Conservation (phyloP, 1,284 basidiomycete genomes). For the Erythrobasidium hasegawianum region DNA sequence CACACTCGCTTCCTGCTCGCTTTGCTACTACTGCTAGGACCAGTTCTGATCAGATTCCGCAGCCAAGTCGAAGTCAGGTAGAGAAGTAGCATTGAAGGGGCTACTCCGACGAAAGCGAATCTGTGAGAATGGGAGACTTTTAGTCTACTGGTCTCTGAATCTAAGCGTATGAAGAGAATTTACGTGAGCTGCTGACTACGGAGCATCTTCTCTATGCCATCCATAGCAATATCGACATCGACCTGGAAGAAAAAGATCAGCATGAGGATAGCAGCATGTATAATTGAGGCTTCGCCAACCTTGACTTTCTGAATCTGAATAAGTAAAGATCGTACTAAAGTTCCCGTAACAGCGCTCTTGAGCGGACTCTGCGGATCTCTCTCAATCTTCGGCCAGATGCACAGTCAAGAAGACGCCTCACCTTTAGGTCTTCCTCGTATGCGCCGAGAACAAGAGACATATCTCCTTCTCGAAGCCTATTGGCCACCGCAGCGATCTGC, state of each 20-base stretch:
- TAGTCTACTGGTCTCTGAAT: background rate
- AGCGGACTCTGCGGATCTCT: slow-evolving; percentile 58
- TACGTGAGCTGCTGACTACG: slow-evolving; percentile 86
- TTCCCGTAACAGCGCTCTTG: slow-evolving; percentile 73
- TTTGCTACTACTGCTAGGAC: slow-evolving; percentile 52
- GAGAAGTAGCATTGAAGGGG: slow-evolving; percentile 75
- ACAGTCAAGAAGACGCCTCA: slow-evolving; percentile 39
- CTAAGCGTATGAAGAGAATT: background rate
- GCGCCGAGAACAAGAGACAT: slow-evolving; percentile 80
- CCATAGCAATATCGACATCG: slow-evolving; percentile 80
- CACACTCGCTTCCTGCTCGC: slow-evolving; percentile 49
- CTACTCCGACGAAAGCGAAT: slow-evolving; percentile 94
- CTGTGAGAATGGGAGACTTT: background rate
- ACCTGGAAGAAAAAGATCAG: slow-evolving; percentile 46
- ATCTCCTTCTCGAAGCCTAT: slow-evolving; percentile 72
- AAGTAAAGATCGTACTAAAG: slow-evolving; percentile 77
- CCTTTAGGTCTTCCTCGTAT: slow-evolving; percentile 87
- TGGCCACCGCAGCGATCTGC: slow-evolving; percentile 63
- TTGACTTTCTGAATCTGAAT: slow-evolving; percentile 97
- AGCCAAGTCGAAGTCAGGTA: slow-evolving; percentile 56
- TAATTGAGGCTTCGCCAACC: slow-evolving; percentile 48
- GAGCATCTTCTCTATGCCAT: slow-evolving; percentile 84
- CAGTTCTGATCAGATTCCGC: slow-evolving; percentile 55
- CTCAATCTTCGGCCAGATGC: background rate
- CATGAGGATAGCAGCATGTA: no score